Evolutionary conservation across 2,329 filamentous ascomycete genomes (phyloP).

Genomic region (Dactylellina leptospora): DNA sequence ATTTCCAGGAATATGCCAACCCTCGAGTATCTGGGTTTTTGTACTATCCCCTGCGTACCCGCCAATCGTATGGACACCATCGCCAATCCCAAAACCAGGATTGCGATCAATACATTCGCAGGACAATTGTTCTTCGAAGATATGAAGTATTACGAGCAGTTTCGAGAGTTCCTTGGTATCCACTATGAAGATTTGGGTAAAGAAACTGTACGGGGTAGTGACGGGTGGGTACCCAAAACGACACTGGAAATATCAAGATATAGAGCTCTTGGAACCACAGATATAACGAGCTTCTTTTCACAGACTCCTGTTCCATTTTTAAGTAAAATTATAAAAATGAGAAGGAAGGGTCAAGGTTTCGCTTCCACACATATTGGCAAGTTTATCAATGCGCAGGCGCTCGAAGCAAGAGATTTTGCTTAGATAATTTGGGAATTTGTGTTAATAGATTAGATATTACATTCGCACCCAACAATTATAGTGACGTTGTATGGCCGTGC

Average conservation of each 20-base stretch:
- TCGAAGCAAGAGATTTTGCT: slow-evolving; percentile 55
- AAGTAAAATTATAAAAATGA: slow-evolving; percentile 59
- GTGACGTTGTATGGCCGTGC: too few relatives aligned
- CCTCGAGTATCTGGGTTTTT: slow-evolving; percentile 49
- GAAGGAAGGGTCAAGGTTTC: slow-evolving; percentile 61
- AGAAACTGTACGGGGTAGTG: not conserved
- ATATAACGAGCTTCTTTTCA: slow-evolving; percentile 55
- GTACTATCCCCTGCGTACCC: slow-evolving; percentile 64
- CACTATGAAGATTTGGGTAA: slow-evolving; percentile 59
- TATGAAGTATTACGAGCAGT: slow-evolving; percentile 66
- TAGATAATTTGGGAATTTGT: too few relatives aligned
- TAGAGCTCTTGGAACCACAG: slow-evolving; percentile 6
- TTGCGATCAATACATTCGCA: slow-evolving; percentile 70
- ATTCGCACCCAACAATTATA: too few relatives aligned
- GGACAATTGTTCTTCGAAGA: slow-evolving; percentile 71
- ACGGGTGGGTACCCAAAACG: slow-evolving; percentile 48
- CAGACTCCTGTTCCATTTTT: slow-evolving; percentile 62
- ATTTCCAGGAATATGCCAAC: slow-evolving; percentile 59
- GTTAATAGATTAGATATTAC: too few relatives aligned
- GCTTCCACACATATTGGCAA: slow-evolving; percentile 63
- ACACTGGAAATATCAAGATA: not conserved
- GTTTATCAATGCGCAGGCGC: slow-evolving; percentile 55
- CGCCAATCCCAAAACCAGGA: not conserved
- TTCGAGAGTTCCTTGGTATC: slow-evolving; percentile 65
- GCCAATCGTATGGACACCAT: too few relatives aligned